Base-by-base conservation (phyloP, 192 early-diverging fungal genomes). In the Chytriomyces hyalinus region DNA sequence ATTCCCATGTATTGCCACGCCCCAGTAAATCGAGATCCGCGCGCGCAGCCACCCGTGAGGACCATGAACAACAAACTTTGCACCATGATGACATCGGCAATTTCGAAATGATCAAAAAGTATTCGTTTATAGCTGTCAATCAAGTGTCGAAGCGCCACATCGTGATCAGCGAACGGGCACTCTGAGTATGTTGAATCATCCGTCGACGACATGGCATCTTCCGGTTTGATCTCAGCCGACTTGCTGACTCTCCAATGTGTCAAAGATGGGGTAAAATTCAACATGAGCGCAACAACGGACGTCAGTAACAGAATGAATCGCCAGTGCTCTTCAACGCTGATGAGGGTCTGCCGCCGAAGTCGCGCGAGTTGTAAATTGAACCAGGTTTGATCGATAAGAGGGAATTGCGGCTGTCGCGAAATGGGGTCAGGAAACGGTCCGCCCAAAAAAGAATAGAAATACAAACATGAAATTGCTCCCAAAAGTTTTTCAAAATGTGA, bases 261-360 rank as follows among this genome's bases (percentile, higher is more conserved):
- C 6, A 78, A 60, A 17, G 66, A 78, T 10, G 76, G 76, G 20
- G 76, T 78, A 67, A 78, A 78, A 60, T 78, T 67, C 6, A 78
- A 17, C 76, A 78, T 78, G 26, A 78, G 36, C 7, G 76, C 43
- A 9, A 78, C 59, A 10, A 78, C 51, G 8, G 76, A 78, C 6
- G 49, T 67, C 20, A 78, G 59, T 2, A 78, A 24, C 10, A 78
- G 76, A 26, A 57, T 28, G 6, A 68, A 70, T 15, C 69, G 10
- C 49, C 69, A 59, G 11, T 67, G 28, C 49, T 28, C 44, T 67
- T 10, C 13, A 9, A 67, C 15, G 47, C 66, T 67, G 22, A 70
- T 70, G 9, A 9, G 10, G 8, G 47, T 8, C 20, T 44, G 69
- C 8, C 24, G 49, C 45, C 69, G 47, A 6, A 70, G 24, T 26